Percentiles rank a stretch among this genome's conserved stretches.
phyloP scores from a whole-genome alignment of 2,329 filamentous ascomycete species.

The Malbranchea zuffiana region DNA sequence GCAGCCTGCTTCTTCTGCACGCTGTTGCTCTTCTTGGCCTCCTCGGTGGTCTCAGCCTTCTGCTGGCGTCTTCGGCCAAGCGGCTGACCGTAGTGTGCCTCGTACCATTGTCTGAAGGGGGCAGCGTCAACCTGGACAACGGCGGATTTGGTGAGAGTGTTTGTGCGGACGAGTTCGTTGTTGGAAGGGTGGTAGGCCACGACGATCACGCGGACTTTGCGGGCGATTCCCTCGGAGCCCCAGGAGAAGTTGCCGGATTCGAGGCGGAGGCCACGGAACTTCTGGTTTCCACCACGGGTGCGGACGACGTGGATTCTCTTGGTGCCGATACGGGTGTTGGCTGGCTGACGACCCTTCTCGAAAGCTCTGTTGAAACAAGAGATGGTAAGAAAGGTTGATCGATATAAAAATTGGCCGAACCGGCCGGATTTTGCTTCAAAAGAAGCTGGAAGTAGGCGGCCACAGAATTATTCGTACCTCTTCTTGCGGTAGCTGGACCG shows the following conservation, averaged over 20 bases:
- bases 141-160: slow-evolving; percentile 98
- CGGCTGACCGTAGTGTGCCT: slow-evolving; percentile 93
- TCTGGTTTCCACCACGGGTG: slow-evolving; percentile 97
- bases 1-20: slow-evolving; percentile 94
- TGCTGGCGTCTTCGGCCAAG: slow-evolving; percentile 86
- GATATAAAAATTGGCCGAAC: slow-evolving; percentile 45
- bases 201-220: slow-evolving; percentile 98
- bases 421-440: slow-evolving; percentile 7
- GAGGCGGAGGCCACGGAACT: slow-evolving; percentile 98
- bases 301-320: slow-evolving; percentile 96
- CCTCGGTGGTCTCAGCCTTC: slow-evolving; percentile 48
- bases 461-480: slow-evolving; percentile 50
- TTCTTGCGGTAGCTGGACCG: slow-evolving; percentile 71
- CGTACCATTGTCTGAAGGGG: slow-evolving; percentile 99
- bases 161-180: slow-evolving; percentile 99
- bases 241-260: slow-evolving; percentile 99
- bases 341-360: slow-evolving; percentile 98
- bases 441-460: not conserved
- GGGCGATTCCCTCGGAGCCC: slow-evolving; percentile 94
- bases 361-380: slow-evolving; percentile 74
- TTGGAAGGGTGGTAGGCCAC: slow-evolving; percentile 99
- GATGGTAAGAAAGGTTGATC: slow-evolving; percentile 49
- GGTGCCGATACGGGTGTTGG: slow-evolving; percentile 97
- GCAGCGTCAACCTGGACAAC: slow-evolving; percentile 98
- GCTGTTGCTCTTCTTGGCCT: slow-evolving; percentile 87